Conservation (phyloP, 2,329 filamentous ascomycete species). For the Tolypocladium tundrense region DNA sequence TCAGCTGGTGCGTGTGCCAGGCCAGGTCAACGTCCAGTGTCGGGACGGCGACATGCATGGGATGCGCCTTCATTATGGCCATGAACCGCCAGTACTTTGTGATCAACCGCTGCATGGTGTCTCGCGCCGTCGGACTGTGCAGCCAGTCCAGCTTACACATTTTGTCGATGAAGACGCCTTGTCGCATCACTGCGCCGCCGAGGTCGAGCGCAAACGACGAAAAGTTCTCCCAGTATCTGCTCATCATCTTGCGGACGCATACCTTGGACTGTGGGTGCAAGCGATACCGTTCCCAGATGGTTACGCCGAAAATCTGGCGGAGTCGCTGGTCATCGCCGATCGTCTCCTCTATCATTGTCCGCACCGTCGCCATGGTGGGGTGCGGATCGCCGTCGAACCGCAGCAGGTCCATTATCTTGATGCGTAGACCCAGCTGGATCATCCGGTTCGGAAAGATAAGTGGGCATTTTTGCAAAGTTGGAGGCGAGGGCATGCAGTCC, state of each 20-base stretch:
- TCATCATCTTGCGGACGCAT: conserved; percentile 57
- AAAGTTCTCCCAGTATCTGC: conserved; percentile 59
- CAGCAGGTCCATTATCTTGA: conserved; percentile 29
- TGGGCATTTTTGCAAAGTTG: conserved; percentile 10
- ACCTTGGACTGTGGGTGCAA: conserved; percentile 23
- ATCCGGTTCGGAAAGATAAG: conserved; percentile 49
- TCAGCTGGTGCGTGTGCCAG: conserved; percentile 75
- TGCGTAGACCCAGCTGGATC: conserved; percentile 35
- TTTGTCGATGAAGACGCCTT: conserved; percentile 58
- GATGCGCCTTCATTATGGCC: conserved; percentile 40
- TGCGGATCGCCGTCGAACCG: conserved; percentile 12
- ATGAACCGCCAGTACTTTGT: conserved; percentile 57
- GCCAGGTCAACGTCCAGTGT: conserved; percentile 66
- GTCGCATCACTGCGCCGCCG: conserved; percentile 52
- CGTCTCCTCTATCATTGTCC: conserved; percentile 35
- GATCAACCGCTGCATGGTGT: conserved; percentile 56
- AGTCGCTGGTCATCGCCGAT: conserved; percentile 28
- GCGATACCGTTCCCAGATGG: conserved; percentile 9
- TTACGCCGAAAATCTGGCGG: conserved; percentile 25
- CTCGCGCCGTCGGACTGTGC: conserved; percentile 53
- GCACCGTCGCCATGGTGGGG: conserved; percentile 40
- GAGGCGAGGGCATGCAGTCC: conserved; percentile 13
- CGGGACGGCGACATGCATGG: conserved; percentile 46
- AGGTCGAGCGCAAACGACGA: conserved; percentile 56
- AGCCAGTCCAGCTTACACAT: conserved; percentile 73